Conservation (phyloP, 1,284 basidiomycete species). For the Sporisorium reilianum region DNA sequence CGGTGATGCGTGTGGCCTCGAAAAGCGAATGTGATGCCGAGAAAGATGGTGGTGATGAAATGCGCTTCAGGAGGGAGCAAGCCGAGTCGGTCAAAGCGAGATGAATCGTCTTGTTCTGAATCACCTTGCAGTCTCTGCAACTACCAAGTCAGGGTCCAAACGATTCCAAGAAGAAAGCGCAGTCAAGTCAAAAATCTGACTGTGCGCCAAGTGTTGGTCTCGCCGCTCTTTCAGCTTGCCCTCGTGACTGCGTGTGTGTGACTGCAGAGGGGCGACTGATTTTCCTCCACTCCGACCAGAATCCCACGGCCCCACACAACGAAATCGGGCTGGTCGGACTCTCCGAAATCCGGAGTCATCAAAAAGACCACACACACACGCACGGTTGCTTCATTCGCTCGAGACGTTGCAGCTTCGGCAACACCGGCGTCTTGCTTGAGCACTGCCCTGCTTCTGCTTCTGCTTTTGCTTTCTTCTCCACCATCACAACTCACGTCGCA, state of each 20-base stretch:
- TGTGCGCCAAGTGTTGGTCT: slow-evolving; percentile 27
- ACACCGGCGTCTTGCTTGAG: background rate
- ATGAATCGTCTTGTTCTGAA: slow-evolving; percentile 12
- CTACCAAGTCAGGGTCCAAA: slow-evolving; percentile 20
- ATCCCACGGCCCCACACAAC: background rate
- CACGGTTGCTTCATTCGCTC: background rate
- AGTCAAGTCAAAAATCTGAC: background rate
- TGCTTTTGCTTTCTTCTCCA: background rate
- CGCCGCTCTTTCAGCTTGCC: background rate
- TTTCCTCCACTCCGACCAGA: slow-evolving; percentile 3
- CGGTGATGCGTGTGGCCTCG: background rate
- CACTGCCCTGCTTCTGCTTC: background rate
- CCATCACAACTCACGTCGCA: background rate
- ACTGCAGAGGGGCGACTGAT: background rate
- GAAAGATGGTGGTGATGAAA: background rate
- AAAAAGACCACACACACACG: background rate
- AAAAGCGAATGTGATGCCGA: background rate
- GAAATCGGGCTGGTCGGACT: background rate
- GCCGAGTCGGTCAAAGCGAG: slow-evolving; percentile 3
- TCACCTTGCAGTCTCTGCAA: background rate
- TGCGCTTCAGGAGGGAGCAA: background rate
- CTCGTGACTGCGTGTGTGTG: background rate
- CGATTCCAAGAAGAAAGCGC: slow-evolving; percentile 12
- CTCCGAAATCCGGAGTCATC: slow-evolving; percentile 4
- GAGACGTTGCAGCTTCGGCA: background rate